Conservation (phyloP, 805 yeast species). For the Candida endomychidarum region DNA sequence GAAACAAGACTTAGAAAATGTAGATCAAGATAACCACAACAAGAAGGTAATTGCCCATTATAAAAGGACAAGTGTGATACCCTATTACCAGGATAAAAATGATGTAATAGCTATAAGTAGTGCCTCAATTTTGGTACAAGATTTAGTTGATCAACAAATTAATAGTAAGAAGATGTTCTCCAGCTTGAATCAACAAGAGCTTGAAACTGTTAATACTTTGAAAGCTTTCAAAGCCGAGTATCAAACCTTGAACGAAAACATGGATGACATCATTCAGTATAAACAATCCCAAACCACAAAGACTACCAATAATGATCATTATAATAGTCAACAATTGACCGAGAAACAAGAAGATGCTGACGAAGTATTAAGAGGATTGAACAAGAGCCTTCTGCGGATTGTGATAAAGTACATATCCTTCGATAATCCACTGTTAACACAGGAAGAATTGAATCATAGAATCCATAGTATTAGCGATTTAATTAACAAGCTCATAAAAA, state of each 20-base stretch:
- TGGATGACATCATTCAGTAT: slow-evolving; percentile 6
- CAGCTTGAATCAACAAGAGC: slow-evolving; percentile 4
- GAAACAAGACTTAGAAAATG: slow-evolving; percentile 1
- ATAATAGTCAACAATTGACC: neutral
- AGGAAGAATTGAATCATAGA: slow-evolving; percentile 4
- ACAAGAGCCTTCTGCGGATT: slow-evolving; percentile 5
- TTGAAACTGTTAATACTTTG: slow-evolving; percentile 1
- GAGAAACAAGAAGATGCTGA: neutral
- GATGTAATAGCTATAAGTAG: slow-evolving; percentile 29
- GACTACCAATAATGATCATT: neutral
- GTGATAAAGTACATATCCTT: slow-evolving; percentile 9
- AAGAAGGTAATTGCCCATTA: slow-evolving; percentile 7
- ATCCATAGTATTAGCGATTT: slow-evolving; percentile 5
- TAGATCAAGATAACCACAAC: neutral
- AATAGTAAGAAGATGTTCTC: neutral
- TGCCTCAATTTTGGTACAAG: slow-evolving; percentile 13
- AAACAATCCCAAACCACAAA: neutral
- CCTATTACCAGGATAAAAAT: slow-evolving; percentile 27
- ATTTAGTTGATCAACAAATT: slow-evolving; percentile 6
- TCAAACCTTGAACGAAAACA: slow-evolving; percentile 1
- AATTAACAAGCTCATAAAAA: slow-evolving; percentile 7
- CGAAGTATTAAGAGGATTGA: neutral
- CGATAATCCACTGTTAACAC: slow-evolving; percentile 5
- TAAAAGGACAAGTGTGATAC: slow-evolving; percentile 15
- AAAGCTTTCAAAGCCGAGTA: slow-evolving; percentile 3